Conservation (phyloP, 441 rosid species). For the Populus hybrid region DNA sequence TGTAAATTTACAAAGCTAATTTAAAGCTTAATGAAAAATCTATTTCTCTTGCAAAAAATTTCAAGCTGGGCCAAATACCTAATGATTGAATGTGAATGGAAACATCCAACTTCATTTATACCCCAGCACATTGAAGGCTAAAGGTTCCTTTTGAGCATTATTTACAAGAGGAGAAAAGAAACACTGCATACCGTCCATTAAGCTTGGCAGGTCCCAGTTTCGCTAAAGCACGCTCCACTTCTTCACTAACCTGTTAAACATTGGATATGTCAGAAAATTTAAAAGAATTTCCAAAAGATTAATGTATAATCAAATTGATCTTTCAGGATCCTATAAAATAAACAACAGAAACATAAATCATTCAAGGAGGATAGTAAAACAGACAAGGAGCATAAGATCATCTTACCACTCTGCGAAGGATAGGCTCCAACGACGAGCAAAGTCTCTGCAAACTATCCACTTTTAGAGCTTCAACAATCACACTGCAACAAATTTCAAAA, state of each 20-base stretch:
- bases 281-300: neutral
- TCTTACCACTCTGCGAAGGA: constrained; percentile 86
- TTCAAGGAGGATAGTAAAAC: neutral
- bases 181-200: constrained; percentile 43
- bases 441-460: constrained; percentile 86
- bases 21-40: neutral
- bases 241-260: constrained; percentile 72
- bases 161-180: neutral
- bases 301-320: neutral
- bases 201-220: constrained; percentile 67
- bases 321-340: neutral
- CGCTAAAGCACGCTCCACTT: constrained; percentile 87
- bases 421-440: constrained; percentile 87
- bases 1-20: neutral
- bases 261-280: neutral
- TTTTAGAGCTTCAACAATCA: constrained; percentile 88
- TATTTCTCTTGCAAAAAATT: neutral
- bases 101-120: too few species aligned
- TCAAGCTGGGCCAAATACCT: too few species aligned
- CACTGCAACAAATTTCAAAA: constrained; percentile 43
- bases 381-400: neutral
- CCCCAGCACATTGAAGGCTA: neutral
- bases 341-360: neutral
- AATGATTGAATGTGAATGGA: too few species aligned
- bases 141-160: neutral